A percentile compares a stretch with the other conserved stretches of the same genome.
Conservation (phyloP, 192 early-diverging fungal genomes). For the Entomortierella parvispora region DNA sequence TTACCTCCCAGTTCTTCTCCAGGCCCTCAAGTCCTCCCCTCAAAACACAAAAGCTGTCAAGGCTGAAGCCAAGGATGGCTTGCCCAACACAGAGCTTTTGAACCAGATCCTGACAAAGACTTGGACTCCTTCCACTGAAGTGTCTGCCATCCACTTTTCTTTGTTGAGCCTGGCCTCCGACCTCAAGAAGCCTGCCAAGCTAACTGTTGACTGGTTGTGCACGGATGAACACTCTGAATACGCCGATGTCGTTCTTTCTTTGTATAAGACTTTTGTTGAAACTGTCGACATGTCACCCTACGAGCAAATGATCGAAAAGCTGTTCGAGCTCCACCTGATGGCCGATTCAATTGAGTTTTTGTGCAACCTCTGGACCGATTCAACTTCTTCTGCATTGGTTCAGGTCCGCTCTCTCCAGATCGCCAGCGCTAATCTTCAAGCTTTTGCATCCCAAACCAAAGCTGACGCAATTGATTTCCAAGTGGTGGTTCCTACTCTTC, state of each 20-base stretch:
- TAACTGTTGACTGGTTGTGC: slow-evolving; percentile 23
- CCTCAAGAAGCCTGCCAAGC: slow-evolving; percentile 36
- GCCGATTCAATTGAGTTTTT: slow-evolving; percentile 55
- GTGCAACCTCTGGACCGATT: slow-evolving; percentile 53
- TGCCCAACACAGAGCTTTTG: slow-evolving; percentile 30
- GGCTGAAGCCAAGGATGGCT: slow-evolving; percentile 21
- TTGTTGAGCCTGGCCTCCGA: slow-evolving; percentile 48
- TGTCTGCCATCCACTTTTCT: slow-evolving; percentile 44
- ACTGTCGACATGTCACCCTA: slow-evolving; percentile 43
- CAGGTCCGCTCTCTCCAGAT: slow-evolving; percentile 66
- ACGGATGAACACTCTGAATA: slow-evolving; percentile 23
- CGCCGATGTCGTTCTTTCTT: slow-evolving; percentile 11
- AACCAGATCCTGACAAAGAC: slow-evolving; percentile 39
- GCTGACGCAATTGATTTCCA: slow-evolving; percentile 66
- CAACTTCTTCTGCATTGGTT: slow-evolving; percentile 19
- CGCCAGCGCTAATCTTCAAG: slow-evolving; percentile 59
- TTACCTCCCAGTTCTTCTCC: slow-evolving; percentile 36
- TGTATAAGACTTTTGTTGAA: slow-evolving; percentile 56
- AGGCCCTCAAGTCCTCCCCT: slow-evolving; percentile 15
- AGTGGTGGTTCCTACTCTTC: slow-evolving; percentile 72
- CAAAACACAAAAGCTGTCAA: not conserved
- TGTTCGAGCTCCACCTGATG: slow-evolving; percentile 52
- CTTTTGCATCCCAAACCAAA: slow-evolving; percentile 25
- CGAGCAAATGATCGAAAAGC: slow-evolving; percentile 49
- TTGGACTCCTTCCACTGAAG: slow-evolving; percentile 28